These are phyloP conservation scores for Jaapia argillacea DNA, from an alignment of 768 basidiomycete species.

Conservation along the genomic window DNA sequence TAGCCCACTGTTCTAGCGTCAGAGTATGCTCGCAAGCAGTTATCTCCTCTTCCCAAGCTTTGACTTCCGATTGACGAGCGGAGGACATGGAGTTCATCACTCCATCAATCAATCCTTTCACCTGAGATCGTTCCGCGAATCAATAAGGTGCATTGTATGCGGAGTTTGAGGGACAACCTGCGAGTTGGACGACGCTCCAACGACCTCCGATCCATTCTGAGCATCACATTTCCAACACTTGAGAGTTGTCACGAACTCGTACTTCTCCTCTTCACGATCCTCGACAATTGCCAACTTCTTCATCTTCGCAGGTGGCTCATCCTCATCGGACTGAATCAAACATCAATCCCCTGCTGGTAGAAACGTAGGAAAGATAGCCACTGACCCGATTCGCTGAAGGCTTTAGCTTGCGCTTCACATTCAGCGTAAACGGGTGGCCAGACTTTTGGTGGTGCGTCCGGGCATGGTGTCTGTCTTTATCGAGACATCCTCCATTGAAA, in stretches of 20 bases:
- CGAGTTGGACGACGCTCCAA: slow-evolving; percentile 22
- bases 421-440: slow-evolving; percentile 69
- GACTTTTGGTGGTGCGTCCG: slow-evolving; percentile 60
- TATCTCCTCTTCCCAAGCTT: slow-evolving; percentile 98
- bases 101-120: slow-evolving; percentile 46
- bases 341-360: neutral
- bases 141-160: too few relatives aligned
- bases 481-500: slow-evolving; percentile 89
- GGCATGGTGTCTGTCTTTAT: slow-evolving; percentile 57
- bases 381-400: slow-evolving; percentile 56
- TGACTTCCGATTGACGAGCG: slow-evolving; percentile 86
- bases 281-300: slow-evolving; percentile 82
- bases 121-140: slow-evolving; percentile 20
- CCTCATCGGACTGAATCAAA: slow-evolving; percentile 46
- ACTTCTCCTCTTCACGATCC: slow-evolving; percentile 85
- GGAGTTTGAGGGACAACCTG: too few relatives aligned
- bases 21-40: slow-evolving; percentile 74
- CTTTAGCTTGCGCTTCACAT: slow-evolving; percentile 67
- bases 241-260: slow-evolving; percentile 52
- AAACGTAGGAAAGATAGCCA: slow-evolving; percentile 8
- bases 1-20: slow-evolving; percentile 38
- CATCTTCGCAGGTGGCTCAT: slow-evolving; percentile 84
- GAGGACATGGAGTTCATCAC: slow-evolving; percentile 81
- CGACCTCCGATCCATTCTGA: slow-evolving; percentile 33
- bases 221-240: slow-evolving; percentile 73